Base-by-base conservation (phyloP, 2,329 filamentous ascomycete species). In the Trichoderma sp. region DNA sequence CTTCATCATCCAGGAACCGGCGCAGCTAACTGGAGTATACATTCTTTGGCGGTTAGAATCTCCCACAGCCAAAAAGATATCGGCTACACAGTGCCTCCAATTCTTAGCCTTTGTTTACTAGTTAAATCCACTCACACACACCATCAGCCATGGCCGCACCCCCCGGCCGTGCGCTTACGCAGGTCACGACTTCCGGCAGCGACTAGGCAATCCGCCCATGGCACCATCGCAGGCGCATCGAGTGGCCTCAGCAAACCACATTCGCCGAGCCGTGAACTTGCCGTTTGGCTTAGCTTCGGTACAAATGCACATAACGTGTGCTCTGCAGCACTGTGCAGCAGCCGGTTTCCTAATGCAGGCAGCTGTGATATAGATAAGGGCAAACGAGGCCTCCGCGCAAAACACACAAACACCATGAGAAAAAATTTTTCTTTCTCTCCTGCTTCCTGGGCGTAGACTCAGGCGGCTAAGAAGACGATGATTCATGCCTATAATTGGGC, bases 81-180 rank as follows among this genome's bases (percentile, higher is more conserved):
- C 49, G 33, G 58, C 35, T 57, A 14, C 52, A 31, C 27, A 27
- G 24, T 55, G 24, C 40, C 16, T 43, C 40, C 16, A 43, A 43
- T 4, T n/a, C 16, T 43, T 55, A 27, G 21, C 27, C 31, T 19
- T 27, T 14, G 10, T 21, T 14, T 31, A 27, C 11, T 31, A 55
- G 27, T 27, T 27, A 13, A 27, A 27, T 8, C 52, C 21, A 55
- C 21, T 13, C 52, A 55, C 52, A 55, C 21, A 16, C 59, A 37
- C 58, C 27, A 47, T 29, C 37, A 35, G 59, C 33, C 24, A 53
- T 65, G 33, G 49, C 29, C 63, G 27, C 63, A 66, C 63, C 53
- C 63, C 53, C 63, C 40, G 63, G 63, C 63, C 63, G 63, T 66
- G 63, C 40, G 63, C 63, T 66, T 66, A 58, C 63, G 55, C 63